Evolutionary conservation across 805 yeast species (phyloP), one percentile per base, ranked within the genome.

Genomic region (Saccharomycopsis fodiens): DNA sequence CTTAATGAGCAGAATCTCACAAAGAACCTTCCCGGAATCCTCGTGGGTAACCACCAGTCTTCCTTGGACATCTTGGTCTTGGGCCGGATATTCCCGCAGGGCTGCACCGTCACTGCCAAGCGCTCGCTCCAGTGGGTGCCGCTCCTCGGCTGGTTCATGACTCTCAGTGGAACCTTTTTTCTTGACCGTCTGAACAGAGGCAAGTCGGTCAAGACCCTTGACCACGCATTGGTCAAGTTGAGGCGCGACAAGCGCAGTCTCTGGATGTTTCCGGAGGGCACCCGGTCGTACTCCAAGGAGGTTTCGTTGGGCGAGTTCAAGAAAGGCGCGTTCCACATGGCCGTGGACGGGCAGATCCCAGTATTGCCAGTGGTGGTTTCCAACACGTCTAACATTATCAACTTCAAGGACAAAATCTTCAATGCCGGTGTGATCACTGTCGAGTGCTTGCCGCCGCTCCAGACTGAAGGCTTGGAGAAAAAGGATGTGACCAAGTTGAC

Each of bases 281-380:
- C 98, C 2, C 77, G 99, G 64, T 87, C 97, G 0, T 84, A 82
- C 53, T 66, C 83, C 8, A 64, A 75, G 20, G 72, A 71, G 30
- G 81, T 94, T 42, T 78, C 72, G 3, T 65, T 93, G 60, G 71
- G 87, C 41, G 95, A 95, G 1, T 87, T 93, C 68, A 93, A 93
- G 65, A 93, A 93, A 61, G 99, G 99, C 45, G 97, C 97, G 0
- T 93, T 93, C 79, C 97, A 93, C 64, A 73, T 93, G 59, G 99
- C 99, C 5, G 83, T 85, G 52, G 95, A 88, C 64, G 95, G 95
- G 4, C 78, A 78, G 35, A 79, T 91, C 31, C 97, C 97, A 16
- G 70, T 93, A 42, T 77, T 93, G 20, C 98, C 99, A 6, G 69
- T 84, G 42, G 94, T 86, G 12, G 88, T 86, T 7, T 77, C 91